Evolutionary conservation across 768 basidiomycete species (phyloP).

Genomic region (Lactarius evosmus): DNA sequence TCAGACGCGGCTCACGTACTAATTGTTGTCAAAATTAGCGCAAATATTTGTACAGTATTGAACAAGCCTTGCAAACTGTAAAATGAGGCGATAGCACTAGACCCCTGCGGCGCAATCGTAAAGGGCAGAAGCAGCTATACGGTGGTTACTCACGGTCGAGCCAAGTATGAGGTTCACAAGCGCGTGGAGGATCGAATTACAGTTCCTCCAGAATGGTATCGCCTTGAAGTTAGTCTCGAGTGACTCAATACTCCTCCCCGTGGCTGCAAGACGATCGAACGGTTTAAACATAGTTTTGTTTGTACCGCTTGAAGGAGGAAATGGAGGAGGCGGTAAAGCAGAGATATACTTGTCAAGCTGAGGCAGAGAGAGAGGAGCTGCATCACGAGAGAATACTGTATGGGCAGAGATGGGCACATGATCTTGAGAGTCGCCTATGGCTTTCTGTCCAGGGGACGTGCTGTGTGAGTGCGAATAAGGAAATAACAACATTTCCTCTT

Average conservation of each 20-base stretch:
- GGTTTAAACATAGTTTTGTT: conserved; percentile 55
- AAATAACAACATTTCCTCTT: conserved; percentile 16
- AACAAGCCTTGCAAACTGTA: conserved; percentile 69
- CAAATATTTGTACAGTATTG: conserved; percentile 69
- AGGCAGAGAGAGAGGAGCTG: conserved; percentile 24
- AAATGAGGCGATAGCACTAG: conserved; percentile 62
- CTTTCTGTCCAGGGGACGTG: neutral
- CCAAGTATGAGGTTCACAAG: conserved; percentile 50
- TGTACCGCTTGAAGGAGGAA: conserved; percentile 9
- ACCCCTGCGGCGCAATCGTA: conserved; percentile 46
- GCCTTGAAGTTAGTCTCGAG: conserved; percentile 53
- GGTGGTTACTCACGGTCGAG: conserved; percentile 44
- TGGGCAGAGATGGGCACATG: conserved; percentile 21
- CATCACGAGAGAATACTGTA: conserved; percentile 20
- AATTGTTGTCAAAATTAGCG: conserved; percentile 63
- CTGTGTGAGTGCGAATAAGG: conserved; percentile 16
- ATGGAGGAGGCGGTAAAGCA: conserved; percentile 14
- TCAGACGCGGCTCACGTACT: conserved; percentile 37
- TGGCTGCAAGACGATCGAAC: conserved; percentile 50
- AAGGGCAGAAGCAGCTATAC: neutral
- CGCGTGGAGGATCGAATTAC: conserved; percentile 48
- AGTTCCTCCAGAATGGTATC: conserved; percentile 53
- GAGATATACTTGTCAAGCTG: conserved; percentile 27
- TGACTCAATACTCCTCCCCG: conserved; percentile 52
- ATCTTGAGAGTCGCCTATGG: neutral